Percentiles rank a stretch among this genome's conserved stretches.
phyloP scores from a whole-genome alignment of 345 rosid genomes.

The Orychophragmus violaceus region DNA sequence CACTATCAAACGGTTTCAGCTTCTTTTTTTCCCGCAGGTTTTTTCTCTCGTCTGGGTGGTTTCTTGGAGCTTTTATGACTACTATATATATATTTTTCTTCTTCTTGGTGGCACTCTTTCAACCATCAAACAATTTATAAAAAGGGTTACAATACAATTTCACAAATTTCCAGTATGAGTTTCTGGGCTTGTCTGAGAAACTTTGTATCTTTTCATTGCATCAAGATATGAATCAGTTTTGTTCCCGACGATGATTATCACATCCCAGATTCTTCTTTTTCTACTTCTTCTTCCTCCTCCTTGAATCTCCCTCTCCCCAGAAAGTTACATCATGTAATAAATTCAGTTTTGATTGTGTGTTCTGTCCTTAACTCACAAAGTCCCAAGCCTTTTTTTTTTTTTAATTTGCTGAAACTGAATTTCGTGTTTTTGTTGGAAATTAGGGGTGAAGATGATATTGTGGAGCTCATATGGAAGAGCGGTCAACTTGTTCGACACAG shows the following conservation, averaged over 20 bases:
- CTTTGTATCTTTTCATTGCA: background rate
- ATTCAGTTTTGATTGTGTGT: no score
- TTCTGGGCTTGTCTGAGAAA: background rate
- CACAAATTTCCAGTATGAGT: background rate
- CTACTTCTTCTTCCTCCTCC: background rate
- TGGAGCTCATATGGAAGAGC: conserved; percentile 77
- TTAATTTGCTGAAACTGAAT: background rate
- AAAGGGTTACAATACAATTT: background rate
- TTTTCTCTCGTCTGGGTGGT: no score
- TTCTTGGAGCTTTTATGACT: no score
- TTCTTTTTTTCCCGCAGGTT: no score
- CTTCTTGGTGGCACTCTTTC: no score
- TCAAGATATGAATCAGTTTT: background rate
- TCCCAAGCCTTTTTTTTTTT: no score
- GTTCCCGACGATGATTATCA: no score
- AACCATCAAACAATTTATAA: no score
- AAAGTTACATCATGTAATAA: conserved; percentile 32
- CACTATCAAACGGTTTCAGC: no score
- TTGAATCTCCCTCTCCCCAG: background rate
- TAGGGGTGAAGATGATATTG: conserved; percentile 62
- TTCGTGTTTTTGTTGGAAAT: background rate
- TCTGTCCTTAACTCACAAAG: background rate
- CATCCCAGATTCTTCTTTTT: no score
- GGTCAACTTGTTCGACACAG: conserved; percentile 58
- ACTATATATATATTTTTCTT: no score